These are phyloP conservation scores for Penicillium soppii DNA, from an alignment of 495 filamentous ascomycete species.

Conservation along the genomic window DNA sequence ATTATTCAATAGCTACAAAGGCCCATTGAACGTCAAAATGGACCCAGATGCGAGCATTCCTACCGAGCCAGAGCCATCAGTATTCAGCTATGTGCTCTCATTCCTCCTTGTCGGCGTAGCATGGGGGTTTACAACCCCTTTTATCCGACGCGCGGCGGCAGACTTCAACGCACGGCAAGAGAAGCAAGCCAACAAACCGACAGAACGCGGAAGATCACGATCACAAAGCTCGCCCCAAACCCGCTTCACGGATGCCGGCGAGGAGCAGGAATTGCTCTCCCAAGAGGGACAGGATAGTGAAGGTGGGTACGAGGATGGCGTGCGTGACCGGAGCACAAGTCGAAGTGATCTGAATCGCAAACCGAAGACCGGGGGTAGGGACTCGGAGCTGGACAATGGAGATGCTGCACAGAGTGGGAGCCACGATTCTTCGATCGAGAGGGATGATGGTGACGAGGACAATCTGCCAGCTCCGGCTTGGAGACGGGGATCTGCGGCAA, in stretches of 20 bases:
- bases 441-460: constrained; percentile 20
- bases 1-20: not conserved
- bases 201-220: constrained; percentile 14
- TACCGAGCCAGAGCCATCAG: constrained; percentile 59
- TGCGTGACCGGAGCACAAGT: constrained; percentile 21
- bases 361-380: not conserved
- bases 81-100: constrained; percentile 77
- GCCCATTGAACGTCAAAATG: constrained; percentile 15
- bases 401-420: not conserved
- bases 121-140: constrained; percentile 69
- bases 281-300: constrained; percentile 9
- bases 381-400: not conserved
- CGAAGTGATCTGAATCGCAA: not conserved
- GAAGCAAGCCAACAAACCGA: constrained; percentile 11
- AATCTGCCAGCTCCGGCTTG: constrained; percentile 24
- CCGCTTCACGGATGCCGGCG: not conserved
- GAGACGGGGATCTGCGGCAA: constrained; percentile 14
- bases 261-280: constrained; percentile 25
- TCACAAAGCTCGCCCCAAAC: not conserved
- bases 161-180: constrained; percentile 56
- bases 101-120: constrained; percentile 90
- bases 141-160: constrained; percentile 58
- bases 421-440: not conserved
- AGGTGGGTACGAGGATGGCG: not conserved
- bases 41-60: constrained; percentile 29